Evolutionary conservation across 2,329 filamentous ascomycete genomes (phyloP), one percentile per base, ranked within the genome.

Genomic region (Nemania diffusa): DNA sequence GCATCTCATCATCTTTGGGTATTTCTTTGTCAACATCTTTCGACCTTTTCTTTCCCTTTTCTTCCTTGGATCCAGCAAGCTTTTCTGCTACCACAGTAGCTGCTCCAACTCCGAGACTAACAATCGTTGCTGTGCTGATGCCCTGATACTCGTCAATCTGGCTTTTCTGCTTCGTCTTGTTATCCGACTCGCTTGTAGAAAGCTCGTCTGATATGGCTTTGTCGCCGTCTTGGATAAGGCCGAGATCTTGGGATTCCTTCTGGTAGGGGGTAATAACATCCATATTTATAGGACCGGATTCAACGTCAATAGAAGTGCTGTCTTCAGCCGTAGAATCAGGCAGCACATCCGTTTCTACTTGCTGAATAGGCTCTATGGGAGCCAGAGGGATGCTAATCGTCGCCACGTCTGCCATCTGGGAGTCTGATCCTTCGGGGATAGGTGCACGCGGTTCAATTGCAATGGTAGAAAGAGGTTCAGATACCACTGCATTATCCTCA

Each of bases 1-100:
- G 82, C 32, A 82, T 72, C 69, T 84, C 81, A 51, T 84, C 81
- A 15, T 80, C 79, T 56, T 74, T 74, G 13, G 77, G 64, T 40
- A 77, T 73, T 68, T 79, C 77, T 68, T 80, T 80, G 70, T 84
- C 82, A 66, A 80, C 74, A 53, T 79, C 79, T 51, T 78, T 74
- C 65, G 75, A 76, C 57, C 80, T 78, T 61, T 80, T 79, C 68
- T 77, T 79, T 48, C 69, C 76, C 67, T 78, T 79, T 46, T 73
- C 77, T 64, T 78, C 81, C 67, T 77, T 78, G 5, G 69, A 69
- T 24, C 73, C 76, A 22, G 75, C 77, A 68, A 79, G 78, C 64
- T 77, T 79, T 61, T 80, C 75, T 32, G 78, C 75, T 51, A 81
- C 72, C 34, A 78, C 71, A n/a, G 79, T 73, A 20, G 79, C 77